A percentile compares a stretch with the other conserved stretches of the same genome.
Evolutionary conservation across 257 asterid genomes (phyloP).

Genomic region (Forsythia viridissima): DNA sequence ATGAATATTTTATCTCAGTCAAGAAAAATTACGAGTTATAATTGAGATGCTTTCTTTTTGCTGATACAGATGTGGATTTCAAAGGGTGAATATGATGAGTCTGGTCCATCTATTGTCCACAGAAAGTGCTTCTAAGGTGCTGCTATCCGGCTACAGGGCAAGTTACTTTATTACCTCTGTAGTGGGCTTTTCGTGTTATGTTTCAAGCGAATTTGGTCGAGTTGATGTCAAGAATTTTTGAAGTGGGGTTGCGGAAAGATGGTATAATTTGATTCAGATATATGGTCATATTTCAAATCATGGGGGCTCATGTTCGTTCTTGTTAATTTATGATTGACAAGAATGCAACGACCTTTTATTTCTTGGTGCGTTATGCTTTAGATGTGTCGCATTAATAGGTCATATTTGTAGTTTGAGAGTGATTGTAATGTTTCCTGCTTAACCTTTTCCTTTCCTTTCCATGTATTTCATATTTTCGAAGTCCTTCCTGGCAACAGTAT

Average conservation of each 20-base stretch:
- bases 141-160: conserved; percentile 16
- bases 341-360: conserved; percentile 19
- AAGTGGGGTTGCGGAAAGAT: conserved; percentile 22
- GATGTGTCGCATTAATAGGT: conserved; percentile 28
- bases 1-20: neutral
- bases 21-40: neutral
- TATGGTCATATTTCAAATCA: conserved; percentile 3
- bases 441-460: neutral
- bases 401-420: conserved; percentile 30
- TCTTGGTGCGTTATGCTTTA: conserved; percentile 21
- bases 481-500: conserved; percentile 18
- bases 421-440: conserved; percentile 28
- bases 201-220: conserved; percentile 19
- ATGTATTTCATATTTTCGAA: conserved; percentile 16
- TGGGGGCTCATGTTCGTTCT: conserved; percentile 22
- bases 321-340: conserved; percentile 20
- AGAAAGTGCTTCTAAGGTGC: conserved; percentile 53
- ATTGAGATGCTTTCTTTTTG: neutral
- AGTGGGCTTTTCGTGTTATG: conserved; percentile 20
- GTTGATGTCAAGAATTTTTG: conserved; percentile 22
- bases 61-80: conserved; percentile 54
- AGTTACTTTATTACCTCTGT: conserved; percentile 18
- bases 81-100: conserved; percentile 49
- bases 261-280: conserved; percentile 7
- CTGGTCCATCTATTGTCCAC: conserved; percentile 58